Base-by-base conservation (phyloP, 768 basidiomycete species). In the Boletellus ananas region DNA sequence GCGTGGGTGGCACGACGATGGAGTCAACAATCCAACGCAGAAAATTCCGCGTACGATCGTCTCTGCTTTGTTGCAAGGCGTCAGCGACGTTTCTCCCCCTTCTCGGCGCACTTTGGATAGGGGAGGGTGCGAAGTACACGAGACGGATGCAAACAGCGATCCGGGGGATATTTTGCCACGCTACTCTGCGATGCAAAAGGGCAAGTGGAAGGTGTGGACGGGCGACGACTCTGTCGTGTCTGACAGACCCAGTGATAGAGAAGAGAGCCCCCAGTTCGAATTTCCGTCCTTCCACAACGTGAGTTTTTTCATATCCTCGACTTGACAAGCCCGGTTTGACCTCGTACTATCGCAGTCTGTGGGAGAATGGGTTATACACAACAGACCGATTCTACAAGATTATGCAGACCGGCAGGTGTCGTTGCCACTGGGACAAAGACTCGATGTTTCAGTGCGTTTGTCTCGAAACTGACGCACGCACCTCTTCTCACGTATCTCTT, bases 351-450 rank as follows among this genome's bases (percentile, higher is more conserved):
- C 47, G 6, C 25, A 69, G 65, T 33, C 55, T 9, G 46, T 42
- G 0, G 51, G 44, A 2, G 55, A 64, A 6, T 67, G 65, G 65
- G 57, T 59, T 0, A 12, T 25, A 11, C 60, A 67, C 27, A 67
- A 47, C 18, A 57, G 36, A 44, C 60, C 57, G 0, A 47, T 65
- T 18, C 33, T 67, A 20, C 60, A 57, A 45, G 57, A 65, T 23
- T 69, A 62, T 25, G 65, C 67, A 0, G 39, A 67, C 9, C 60
- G 67, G 18, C 65, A 69, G 51, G 44, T 34, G 9, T 52, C 54
- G 11, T 48, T 63, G 39, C 62, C 65, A 1, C 45, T 69, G 21
- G 62, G 67, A 8, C 27, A 18, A 17, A 58, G 62, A 20, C 55
- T 67, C 0, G 40, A 67, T 2, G 45, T 67, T 34, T 60, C 65